Evolutionary conservation across 768 basidiomycete genomes (phyloP).

Genomic region (Lentinula edodes): DNA sequence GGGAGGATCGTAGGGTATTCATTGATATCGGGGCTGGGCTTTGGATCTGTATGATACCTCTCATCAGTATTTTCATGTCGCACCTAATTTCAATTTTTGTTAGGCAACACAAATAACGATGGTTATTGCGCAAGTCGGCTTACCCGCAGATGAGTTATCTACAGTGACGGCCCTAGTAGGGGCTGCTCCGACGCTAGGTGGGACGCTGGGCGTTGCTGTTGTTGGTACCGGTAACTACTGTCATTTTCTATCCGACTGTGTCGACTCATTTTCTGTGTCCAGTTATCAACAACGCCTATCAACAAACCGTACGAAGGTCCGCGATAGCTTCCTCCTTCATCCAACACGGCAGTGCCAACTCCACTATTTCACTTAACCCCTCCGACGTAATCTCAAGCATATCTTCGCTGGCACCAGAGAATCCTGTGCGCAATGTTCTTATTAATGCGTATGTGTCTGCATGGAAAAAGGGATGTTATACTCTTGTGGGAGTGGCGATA

Average conservation of each 20-base stretch:
- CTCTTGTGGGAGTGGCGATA: conserved; percentile 17
- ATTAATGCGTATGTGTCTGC: conserved; percentile 16
- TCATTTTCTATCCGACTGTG: neutral
- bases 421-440: conserved; percentile 6
- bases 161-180: conserved; percentile 20
- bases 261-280: neutral
- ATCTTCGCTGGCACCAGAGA: conserved; percentile 7
- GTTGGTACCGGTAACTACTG: conserved; percentile 15
- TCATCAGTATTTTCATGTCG: neutral
- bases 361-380: conserved; percentile 12
- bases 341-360: neutral
- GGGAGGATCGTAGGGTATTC: conserved; percentile 17
- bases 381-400: conserved; percentile 16
- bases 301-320: conserved; percentile 5
- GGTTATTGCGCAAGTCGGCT: conserved; percentile 19
- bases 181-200: conserved; percentile 16
- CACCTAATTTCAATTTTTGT: neutral
- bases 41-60: conserved; percentile 16
- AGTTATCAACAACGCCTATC: conserved; percentile 21
- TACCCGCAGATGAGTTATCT: conserved; percentile 16
- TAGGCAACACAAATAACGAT: conserved; percentile 18
- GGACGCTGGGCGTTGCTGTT: conserved; percentile 20
- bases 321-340: neutral
- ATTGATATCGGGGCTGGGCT: conserved; percentile 16
- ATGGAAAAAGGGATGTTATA: conserved; percentile 14